Conservation (phyloP, 1,284 basidiomycete species). For the Athelia sp. region DNA sequence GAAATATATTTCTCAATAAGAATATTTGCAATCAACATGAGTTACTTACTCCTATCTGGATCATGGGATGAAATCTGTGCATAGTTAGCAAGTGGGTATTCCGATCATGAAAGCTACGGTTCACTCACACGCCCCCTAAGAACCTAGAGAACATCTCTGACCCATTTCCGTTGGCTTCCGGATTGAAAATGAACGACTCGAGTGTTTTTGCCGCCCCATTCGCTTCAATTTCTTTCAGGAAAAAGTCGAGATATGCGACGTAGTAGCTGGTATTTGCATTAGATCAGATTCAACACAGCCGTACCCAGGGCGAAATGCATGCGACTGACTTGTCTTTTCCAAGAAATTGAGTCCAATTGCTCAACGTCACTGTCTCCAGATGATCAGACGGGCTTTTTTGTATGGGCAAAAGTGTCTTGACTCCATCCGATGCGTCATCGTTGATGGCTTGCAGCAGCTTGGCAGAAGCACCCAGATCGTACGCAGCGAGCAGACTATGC, state of each 20-base stretch:
- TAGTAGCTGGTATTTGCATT: conserved; percentile 39
- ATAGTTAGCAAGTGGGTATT: not conserved
- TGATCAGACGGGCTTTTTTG: too few relatives aligned
- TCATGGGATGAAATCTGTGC: conserved; percentile 58
- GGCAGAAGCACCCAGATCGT: conserved; percentile 57
- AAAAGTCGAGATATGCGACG: conserved; percentile 51
- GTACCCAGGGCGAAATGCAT: conserved; percentile 1
- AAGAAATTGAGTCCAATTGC: conserved; percentile 53
- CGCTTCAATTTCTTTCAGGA: conserved; percentile 40
- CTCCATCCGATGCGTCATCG: conserved; percentile 27
- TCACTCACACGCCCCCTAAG: conserved; percentile 48
- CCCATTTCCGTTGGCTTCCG: conserved; percentile 40
- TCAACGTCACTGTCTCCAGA: too few relatives aligned
- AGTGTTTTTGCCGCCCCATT: conserved; percentile 39
- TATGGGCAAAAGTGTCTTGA: too few relatives aligned
- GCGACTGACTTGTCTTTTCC: conserved; percentile 43
- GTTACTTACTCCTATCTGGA: conserved; percentile 56
- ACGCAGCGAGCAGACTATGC: conserved; percentile 53
- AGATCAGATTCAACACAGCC: conserved; percentile 1
- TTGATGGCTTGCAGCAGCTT: conserved; percentile 50
- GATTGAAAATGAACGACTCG: conserved; percentile 51
- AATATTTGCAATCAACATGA: not conserved
- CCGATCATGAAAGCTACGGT: not conserved
- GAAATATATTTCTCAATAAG: not conserved
- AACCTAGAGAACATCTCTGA: conserved; percentile 52